Evolutionary conservation across 345 rosid species (phyloP), one percentile per base, ranked within the genome.

Genomic region (Gossypium thurberi): DNA sequence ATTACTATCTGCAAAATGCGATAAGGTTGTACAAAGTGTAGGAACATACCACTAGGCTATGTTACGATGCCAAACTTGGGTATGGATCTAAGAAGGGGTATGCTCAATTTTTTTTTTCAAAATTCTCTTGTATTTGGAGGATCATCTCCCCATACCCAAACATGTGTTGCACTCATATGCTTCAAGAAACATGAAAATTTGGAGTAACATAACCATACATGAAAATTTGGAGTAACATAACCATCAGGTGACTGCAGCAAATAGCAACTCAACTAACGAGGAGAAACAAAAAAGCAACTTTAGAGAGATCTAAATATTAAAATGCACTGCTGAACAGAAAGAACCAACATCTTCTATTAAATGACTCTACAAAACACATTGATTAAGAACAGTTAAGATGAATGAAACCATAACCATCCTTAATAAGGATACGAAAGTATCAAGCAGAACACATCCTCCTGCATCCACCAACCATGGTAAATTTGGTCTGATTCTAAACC

Each of bases 401-500:
- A 28, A 48, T 15, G 44, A 48, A 46, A 66, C 47, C 40, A 60
- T 68, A 66, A 20, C 48, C 64, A 53, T 26, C 3, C 8, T 7
- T 25, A 10, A 58, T 42, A 73, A 84, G 88, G 91, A 84, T 92
- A 90, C 97, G 58, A 88, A 85, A 72, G 79, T 59, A 79, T 90
- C 97, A 58, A 92, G 97, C 60, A 92, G 69, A 59, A 90, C 90
- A 20, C 97, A 90, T 21, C 95, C 97, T 75, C 87, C 88, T 33
- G 96, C 97, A 82, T 92, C 97, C 55, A 85, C 95, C 65, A 92
- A 84, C 96, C 97, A 90, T 15, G 96, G 97, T 62, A 90, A 77
- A 83, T 92, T 92, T 17, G 93, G 89, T 73, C 76, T 83, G 77
- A 92, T 74, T 78, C 76, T 83, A 62, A 81, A 73, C 97, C 96